A percentile compares a stretch with the other conserved stretches of the same genome.
Evolutionary conservation across 1,284 basidiomycete genomes (phyloP).

Genomic region (Ceratobasidium sp.): DNA sequence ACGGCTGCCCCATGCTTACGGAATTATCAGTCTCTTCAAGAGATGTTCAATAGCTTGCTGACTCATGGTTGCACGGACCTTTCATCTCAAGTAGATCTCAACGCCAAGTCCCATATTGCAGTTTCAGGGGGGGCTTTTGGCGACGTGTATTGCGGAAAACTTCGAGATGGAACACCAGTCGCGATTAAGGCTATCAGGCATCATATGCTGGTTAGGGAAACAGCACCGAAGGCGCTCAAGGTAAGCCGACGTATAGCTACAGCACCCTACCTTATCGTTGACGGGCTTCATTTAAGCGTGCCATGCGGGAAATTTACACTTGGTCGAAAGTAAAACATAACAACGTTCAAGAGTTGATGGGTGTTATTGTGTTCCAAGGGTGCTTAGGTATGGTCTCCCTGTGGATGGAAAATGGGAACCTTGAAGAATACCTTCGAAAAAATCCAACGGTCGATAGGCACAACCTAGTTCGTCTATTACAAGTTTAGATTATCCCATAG

Average conservation of each 20-base stretch:
- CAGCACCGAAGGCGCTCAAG: slow-evolving; percentile 1
- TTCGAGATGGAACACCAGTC: neutral
- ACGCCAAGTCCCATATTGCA: neutral
- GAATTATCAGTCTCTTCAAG: neutral
- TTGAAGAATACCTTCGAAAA: slow-evolving; percentile 5
- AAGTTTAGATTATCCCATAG: neutral
- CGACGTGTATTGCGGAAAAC: neutral
- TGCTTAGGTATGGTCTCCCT: slow-evolving; percentile 13
- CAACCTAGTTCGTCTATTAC: neutral
- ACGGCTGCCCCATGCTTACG: neutral
- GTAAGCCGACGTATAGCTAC: neutral
- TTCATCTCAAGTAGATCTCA: neutral
- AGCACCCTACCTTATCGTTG: neutral
- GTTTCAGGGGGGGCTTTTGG: slow-evolving; percentile 4
- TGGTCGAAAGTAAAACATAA: slow-evolving; percentile 19
- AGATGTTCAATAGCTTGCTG: slow-evolving; percentile 15
- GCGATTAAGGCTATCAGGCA: slow-evolving; percentile 3
- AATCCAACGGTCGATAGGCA: slow-evolving; percentile 1
- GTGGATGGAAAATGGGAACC: slow-evolving; percentile 21
- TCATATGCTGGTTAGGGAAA: neutral
- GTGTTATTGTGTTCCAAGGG: slow-evolving; percentile 17
- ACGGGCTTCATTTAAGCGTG: neutral
- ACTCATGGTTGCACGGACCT: slow-evolving; percentile 4
- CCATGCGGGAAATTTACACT: slow-evolving; percentile 8
- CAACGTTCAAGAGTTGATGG: slow-evolving; percentile 1